These are phyloP conservation scores for Thuidium tamariscinum DNA, from an alignment of 225 moss, liverwort and hornwort species.

Conservation along the genomic window DNA sequence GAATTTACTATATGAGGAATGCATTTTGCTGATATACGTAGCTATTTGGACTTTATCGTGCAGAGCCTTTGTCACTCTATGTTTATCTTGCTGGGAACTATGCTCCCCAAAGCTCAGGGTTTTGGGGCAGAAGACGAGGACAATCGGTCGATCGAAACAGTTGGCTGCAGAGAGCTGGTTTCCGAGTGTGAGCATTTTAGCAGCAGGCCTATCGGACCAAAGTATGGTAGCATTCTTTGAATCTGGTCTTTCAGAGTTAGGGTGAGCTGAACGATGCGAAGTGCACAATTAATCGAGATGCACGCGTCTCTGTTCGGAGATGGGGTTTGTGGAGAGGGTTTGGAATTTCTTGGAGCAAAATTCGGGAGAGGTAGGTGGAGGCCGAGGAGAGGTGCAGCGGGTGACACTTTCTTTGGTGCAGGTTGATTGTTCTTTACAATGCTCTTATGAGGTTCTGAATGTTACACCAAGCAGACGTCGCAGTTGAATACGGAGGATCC, in stretches of 20 bases:
- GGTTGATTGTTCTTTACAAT: background rate
- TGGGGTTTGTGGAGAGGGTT: background rate
- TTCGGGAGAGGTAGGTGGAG: background rate
- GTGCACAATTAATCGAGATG: constrained; percentile 2
- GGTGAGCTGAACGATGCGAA: constrained; percentile 20
- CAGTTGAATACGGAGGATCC: background rate
- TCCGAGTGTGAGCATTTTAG: constrained; percentile 10
- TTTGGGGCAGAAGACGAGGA: constrained; percentile 16
- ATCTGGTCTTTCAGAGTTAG: constrained; percentile 20
- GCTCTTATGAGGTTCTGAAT: background rate
- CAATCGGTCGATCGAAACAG: constrained; percentile 20
- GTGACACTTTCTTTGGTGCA: constrained; percentile 2
- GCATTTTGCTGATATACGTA: background rate
- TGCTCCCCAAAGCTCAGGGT: constrained; percentile 9
- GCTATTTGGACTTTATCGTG: background rate
- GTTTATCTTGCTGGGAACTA: background rate
- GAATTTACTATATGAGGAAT: background rate
- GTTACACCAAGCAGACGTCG: background rate
- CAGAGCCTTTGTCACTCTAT: background rate
- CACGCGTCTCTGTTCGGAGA: background rate
- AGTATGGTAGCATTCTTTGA: constrained; percentile 19
- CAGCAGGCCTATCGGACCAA: constrained; percentile 3
- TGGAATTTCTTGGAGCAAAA: background rate
- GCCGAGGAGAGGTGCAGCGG: constrained; percentile 5
- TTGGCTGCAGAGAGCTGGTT: constrained; percentile 32